A percentile compares a stretch with the other conserved stretches of the same genome.
phyloP scores from a whole-genome alignment of 225 moss, liverwort and hornwort species.

The Anthoceros angustus region DNA sequence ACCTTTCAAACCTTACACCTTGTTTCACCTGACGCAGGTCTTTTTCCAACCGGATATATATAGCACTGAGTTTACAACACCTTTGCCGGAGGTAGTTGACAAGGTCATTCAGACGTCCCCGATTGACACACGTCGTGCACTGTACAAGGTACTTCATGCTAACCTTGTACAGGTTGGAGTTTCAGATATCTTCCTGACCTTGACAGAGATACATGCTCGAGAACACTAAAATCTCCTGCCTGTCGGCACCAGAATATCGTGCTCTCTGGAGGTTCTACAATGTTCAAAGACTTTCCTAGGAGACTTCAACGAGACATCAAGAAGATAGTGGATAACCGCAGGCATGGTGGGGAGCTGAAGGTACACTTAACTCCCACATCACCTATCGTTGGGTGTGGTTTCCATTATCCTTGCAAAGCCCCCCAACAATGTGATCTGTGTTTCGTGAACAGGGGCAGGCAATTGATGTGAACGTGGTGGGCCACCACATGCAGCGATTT shows the following conservation, averaged over 20 bases:
- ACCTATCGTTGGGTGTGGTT: too few relatives aligned
- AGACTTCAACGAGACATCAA: slow-evolving; percentile 84
- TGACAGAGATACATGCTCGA: too few relatives aligned
- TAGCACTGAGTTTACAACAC: slow-evolving; percentile 72
- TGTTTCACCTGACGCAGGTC: slow-evolving; percentile 21
- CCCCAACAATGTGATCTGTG: background rate
- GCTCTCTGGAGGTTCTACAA: slow-evolving; percentile 83
- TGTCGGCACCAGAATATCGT: slow-evolving; percentile 46
- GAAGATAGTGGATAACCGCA: slow-evolving; percentile 72
- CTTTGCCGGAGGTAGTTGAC: slow-evolving; percentile 79
- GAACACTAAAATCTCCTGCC: too few relatives aligned
- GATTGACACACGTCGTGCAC: slow-evolving; percentile 69
- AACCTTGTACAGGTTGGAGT: background rate
- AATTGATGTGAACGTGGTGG: slow-evolving; percentile 86
- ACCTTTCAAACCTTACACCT: background rate
- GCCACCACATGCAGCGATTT: slow-evolving; percentile 79
- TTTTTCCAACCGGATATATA: slow-evolving; percentile 87
- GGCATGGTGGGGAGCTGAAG: slow-evolving; percentile 48
- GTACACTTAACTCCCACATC: slow-evolving; percentile 10
- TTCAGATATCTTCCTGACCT: background rate
- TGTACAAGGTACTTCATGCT: slow-evolving; percentile 47
- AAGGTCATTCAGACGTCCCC: slow-evolving; percentile 74
- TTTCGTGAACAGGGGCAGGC: slow-evolving; percentile 36
- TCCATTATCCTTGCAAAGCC: background rate
- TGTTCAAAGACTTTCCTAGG: slow-evolving; percentile 94